A percentile compares a stretch with the other conserved stretches of the same genome.
These are phyloP conservation scores for Aegilops speltoides DNA, from an alignment of 176 grass and related monocot species.

Conservation along the genomic window DNA sequence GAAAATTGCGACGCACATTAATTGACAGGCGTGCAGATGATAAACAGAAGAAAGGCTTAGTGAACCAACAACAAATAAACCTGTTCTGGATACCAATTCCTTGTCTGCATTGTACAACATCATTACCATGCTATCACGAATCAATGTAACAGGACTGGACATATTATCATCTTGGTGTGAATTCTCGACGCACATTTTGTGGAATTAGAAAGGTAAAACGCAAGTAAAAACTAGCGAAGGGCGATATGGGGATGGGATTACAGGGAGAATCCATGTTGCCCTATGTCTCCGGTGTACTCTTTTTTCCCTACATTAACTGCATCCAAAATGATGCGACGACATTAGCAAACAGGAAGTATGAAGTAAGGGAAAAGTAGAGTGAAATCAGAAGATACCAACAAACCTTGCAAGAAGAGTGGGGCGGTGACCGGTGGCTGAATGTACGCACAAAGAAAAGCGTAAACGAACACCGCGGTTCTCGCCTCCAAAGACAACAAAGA, in stretches of 20 bases:
- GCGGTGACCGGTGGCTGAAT: constrained; percentile 1
- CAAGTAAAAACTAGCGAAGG: not conserved
- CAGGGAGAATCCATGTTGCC: constrained; percentile 36
- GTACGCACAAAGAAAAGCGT: not conserved
- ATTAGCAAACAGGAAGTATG: not conserved
- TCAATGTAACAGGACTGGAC: constrained; percentile 45
- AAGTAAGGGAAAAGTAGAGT: not conserved
- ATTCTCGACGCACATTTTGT: not conserved
- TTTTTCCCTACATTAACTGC: constrained; percentile 37
- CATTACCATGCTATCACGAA: constrained; percentile 43
- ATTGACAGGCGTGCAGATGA: not conserved
- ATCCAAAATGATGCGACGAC: not conserved
- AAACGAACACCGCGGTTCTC: too few relatives aligned
- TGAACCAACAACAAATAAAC: not conserved
- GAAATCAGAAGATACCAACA: not conserved
- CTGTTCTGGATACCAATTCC: constrained; percentile 41
- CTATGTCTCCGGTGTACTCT: constrained; percentile 43
- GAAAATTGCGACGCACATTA: not conserved
- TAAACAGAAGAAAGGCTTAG: not conserved
- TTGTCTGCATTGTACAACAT: constrained; percentile 31
- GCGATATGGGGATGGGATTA: constrained; percentile 19
- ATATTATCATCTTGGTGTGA: constrained; percentile 2
- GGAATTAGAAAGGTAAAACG: not conserved
- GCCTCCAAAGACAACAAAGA: not conserved
- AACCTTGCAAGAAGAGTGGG: constrained; percentile 48